Conservation (phyloP, 2,329 filamentous ascomycete genomes). For the Pseudogymnoascus sp. region DNA sequence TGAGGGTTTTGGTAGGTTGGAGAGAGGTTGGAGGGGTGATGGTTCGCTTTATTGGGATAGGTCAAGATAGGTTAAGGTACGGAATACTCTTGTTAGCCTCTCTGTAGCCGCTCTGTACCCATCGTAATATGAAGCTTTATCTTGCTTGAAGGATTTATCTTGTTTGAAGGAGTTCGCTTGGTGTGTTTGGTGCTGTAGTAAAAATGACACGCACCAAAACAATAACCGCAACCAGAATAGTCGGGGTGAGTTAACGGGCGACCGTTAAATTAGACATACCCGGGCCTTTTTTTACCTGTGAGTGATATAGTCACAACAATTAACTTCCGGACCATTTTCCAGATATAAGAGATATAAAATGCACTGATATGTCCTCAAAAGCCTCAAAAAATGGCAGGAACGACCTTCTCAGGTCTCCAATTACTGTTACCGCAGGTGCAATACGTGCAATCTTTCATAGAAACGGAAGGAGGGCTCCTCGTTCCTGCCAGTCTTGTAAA, state of each 20-base stretch:
- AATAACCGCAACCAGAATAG: neutral
- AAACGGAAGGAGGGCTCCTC: neutral
- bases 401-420: neutral
- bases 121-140: neutral
- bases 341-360: neutral
- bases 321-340: neutral
- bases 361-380: neutral
- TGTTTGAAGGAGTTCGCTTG: neutral
- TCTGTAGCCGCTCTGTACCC: neutral
- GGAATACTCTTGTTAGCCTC: too few relatives aligned
- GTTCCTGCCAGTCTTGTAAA: neutral
- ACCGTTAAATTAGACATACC: neutral
- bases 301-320: neutral
- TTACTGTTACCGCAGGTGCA: neutral
- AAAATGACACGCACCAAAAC: neutral
- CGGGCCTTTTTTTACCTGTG: neutral
- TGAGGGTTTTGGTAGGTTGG: neutral
- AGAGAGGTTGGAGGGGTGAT: neutral
- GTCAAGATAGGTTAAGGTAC: neutral
- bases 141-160: neutral
- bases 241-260: neutral
- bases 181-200: neutral
- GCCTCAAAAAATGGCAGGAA: neutral
- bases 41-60: neutral
- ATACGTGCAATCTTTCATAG: neutral